Evolutionary conservation across 352 stramenopile genomes (phyloP).

Genomic region (Globisporangium splendens): DNA sequence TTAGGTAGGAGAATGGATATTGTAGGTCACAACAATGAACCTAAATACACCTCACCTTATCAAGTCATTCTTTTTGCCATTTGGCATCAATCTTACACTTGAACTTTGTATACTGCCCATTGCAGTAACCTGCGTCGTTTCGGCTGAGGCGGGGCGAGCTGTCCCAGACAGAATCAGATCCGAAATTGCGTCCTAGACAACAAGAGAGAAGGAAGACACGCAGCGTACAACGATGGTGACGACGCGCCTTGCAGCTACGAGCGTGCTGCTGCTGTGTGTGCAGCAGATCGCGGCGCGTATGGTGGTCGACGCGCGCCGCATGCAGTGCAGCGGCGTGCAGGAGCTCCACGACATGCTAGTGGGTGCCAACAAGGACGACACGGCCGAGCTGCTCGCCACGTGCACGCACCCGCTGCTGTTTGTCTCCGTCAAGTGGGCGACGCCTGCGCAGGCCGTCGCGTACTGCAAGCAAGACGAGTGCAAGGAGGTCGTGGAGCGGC

Average conservation of each 20-base stretch:
- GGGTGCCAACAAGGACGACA: slow-evolving; percentile 13
- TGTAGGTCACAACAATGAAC: too few relatives aligned
- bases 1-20: too few relatives aligned
- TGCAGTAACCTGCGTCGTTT: slow-evolving; percentile 9
- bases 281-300: neutral
- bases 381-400: slow-evolving; percentile 12
- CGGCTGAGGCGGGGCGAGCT: neutral
- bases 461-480: slow-evolving; percentile 46
- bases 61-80: too few relatives aligned
- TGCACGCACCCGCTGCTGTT: slow-evolving; percentile 36
- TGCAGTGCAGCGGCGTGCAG: slow-evolving; percentile 20
- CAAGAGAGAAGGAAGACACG: slow-evolving; percentile 4
- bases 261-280: neutral
- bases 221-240: slow-evolving; percentile 12
- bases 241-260: neutral
- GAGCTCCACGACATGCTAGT: slow-evolving; percentile 22
- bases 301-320: neutral
- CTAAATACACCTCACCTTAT: too few relatives aligned
- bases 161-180: slow-evolving; percentile 5
- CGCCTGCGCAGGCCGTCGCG: slow-evolving; percentile 16
- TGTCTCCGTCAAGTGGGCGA: slow-evolving; percentile 29
- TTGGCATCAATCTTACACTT: neutral
- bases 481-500: slow-evolving; percentile 16
- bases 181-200: neutral
- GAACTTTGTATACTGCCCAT: slow-evolving; percentile 2